Evolutionary conservation across 2,329 filamentous ascomycete species (phyloP), one percentile per base, ranked within the genome.

Genomic region (Dryadomyces quercivorus): DNA sequence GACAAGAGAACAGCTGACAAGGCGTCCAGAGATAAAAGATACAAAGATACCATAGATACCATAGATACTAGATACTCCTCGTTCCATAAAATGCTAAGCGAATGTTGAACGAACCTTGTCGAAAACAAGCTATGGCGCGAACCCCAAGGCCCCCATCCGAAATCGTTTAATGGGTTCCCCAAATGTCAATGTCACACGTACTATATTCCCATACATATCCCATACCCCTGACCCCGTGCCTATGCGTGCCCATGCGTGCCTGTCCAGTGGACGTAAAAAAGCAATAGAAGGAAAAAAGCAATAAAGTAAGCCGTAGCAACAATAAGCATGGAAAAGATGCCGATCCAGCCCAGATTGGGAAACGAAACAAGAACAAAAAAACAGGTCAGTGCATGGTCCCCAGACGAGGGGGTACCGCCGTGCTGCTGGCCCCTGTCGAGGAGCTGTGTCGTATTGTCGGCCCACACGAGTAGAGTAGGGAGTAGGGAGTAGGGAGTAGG

Each of bases 401-500:
- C 36, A 40, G 36, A 40, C 36, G 36, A 8, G 36, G 36, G 10
- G 36, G 36, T 12, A 40, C 36, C 3, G 36, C 15, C 15, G 36
- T 16, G 36, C 36, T 40, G 36, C 12, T 40, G 36, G 5, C 36
- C 36, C 36, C 9, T 40, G 36, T 40, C 36, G 12, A 40, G 36
- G 15, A 3, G 36, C 12, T 40, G 36, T 40, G 36, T 40, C 36
- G 36, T 40, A 40, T 40, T 40, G 10, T 40, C 36, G 12, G 36
- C 36, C 15, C 34, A 36, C 34, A 36, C 34, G 6, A 6, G 34
- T 12, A 36, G 6, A 36, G 34, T 6, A 36, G 34, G 34, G 6
- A 36, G 34, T 12, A 36, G 34, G 6, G 12, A 6, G 34, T 6
- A 12, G 34, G 34, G 85, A 88, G 70, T 92, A 82, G 21, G 40